Percentiles rank a stretch among this genome's conserved stretches.
These are phyloP conservation scores for Leccinellum albellum DNA, from an alignment of 768 basidiomycete genomes.

Conservation along the genomic window DNA sequence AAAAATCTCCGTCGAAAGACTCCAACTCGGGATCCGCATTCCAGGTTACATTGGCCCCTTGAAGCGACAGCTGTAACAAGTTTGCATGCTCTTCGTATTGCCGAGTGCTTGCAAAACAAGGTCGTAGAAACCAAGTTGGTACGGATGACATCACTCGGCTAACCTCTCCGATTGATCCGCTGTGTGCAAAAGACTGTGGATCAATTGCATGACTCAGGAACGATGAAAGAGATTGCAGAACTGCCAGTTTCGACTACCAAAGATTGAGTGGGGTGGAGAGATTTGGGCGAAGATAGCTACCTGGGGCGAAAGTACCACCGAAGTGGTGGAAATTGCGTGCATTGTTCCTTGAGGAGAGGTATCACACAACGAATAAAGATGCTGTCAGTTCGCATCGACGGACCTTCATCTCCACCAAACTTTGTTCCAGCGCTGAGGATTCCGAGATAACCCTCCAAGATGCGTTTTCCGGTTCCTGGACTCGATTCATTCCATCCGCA, in stretches of 20 bases:
- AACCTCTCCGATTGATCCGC: slow-evolving; percentile 12
- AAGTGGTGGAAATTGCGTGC: slow-evolving; percentile 56
- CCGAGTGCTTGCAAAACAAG: slow-evolving; percentile 50
- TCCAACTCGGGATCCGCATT: slow-evolving; percentile 22
- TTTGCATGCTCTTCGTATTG: slow-evolving; percentile 55
- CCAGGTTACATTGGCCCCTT: slow-evolving; percentile 17
- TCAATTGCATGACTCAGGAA: slow-evolving; percentile 56
- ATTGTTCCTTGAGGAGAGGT: slow-evolving; percentile 20
- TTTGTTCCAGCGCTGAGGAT: slow-evolving; percentile 66
- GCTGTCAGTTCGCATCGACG: slow-evolving; percentile 2
- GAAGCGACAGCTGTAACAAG: slow-evolving; percentile 33
- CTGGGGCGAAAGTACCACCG: slow-evolving; percentile 59
- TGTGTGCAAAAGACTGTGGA: slow-evolving; percentile 12
- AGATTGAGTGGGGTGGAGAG: neutral
- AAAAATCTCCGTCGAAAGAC: slow-evolving; percentile 30
- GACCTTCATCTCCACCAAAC: slow-evolving; percentile 57
- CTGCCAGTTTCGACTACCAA: slow-evolving; percentile 70
- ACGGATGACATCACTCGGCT: slow-evolving; percentile 22
- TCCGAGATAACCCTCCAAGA: slow-evolving; percentile 79
- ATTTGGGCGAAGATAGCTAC: slow-evolving; percentile 34
- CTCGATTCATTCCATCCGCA: slow-evolving; percentile 61
- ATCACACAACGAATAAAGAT: neutral
- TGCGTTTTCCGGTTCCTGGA: slow-evolving; percentile 53
- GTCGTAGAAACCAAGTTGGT: slow-evolving; percentile 61
- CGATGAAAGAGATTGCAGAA: slow-evolving; percentile 64